Base-by-base conservation (phyloP, 352 stramenopile genomes). In the Globisporangium viniferum region DNA sequence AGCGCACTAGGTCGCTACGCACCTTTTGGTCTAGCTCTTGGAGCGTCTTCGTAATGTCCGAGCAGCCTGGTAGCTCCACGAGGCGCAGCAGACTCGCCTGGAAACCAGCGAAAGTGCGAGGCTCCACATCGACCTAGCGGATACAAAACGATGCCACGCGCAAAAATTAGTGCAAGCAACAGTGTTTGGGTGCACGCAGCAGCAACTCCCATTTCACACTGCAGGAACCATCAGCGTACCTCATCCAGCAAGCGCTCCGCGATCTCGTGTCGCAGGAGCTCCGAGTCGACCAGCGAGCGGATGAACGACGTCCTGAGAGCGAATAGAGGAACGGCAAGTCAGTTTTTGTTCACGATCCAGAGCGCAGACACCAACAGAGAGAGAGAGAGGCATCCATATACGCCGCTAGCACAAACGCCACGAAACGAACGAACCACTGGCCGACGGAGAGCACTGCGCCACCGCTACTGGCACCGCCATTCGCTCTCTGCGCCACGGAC, bases 391-490 rank as follows among this genome's bases (percentile, higher is more conserved):
- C 18, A 51, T 22, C 18, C 18, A n/a, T 22, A 18, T 51, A 0
- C 36, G 9, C 4, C 10, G 35, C 41, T 48, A n/a, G 14, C 41
- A 48, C 39, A 48, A 48, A n/a, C 20, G 0, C 44, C 18, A 20
- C 44, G 31, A 33, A 33, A 33, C 44, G n/a, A 51, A 48, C 60
- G 59, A 20, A 66, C 60, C 60, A 66, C 46, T 65, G 41, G 24
- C 10, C 39, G 46, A 6, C 60, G 10, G 31, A 31, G n/a, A 57
- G 60, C 15, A n/a, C 59, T 10, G 2, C 18, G 1, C 33, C 18
- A 39, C 53, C 33, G 9, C 15, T 15, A 48, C 41, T 33, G 5
- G 4, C 15, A 9, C 15, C 41, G n/a, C 41, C 41, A 49, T n/a
- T 20, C 15, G 4, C 41, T 49, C 41, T 51, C 44, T 51, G 44